Percentiles rank a stretch among this genome's conserved stretches.
phyloP scores from a whole-genome alignment of 2,329 filamentous ascomycete genomes.

The Ophiostoma ips region DNA sequence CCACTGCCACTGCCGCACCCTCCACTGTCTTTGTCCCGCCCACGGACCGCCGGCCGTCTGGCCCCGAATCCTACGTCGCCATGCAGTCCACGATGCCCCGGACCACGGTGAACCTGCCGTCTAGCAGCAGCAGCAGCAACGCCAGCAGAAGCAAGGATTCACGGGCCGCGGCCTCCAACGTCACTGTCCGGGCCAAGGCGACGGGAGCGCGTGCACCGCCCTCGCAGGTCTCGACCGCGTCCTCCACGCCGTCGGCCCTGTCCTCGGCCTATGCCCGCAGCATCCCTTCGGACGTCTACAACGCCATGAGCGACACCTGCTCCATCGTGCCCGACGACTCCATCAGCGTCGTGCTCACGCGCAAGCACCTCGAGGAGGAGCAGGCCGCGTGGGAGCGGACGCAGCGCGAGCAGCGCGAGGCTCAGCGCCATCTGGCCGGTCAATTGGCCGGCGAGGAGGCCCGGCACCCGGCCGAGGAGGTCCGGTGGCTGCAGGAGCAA shows the following conservation, averaged over 20 bases:
- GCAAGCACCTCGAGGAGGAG: background rate
- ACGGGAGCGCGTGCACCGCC: background rate
- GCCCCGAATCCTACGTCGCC: constrained; percentile 6
- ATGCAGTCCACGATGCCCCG: constrained; percentile 2
- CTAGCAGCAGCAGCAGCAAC: background rate
- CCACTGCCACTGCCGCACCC: too few relatives aligned
- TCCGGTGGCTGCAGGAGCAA: background rate
- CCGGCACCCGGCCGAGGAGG: background rate
- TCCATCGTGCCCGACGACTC: constrained; percentile 13
- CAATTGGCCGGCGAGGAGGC: background rate
- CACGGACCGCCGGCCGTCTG: background rate
- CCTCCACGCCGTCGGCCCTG: background rate
- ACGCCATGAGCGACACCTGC: background rate
- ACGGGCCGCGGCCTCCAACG: background rate
- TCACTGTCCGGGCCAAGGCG: background rate
- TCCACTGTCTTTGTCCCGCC: constrained; percentile 1
- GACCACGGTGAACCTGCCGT: background rate
- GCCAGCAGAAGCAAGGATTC: too few relatives aligned
- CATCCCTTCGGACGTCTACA: background rate
- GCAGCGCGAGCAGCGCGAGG: background rate
- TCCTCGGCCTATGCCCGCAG: background rate
- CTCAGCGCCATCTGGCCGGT: background rate
- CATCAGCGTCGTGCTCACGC: constrained; percentile 7
- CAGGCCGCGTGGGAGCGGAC: background rate
- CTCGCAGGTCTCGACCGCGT: background rate